Evolutionary conservation across 1,284 basidiomycete genomes (phyloP).

Genomic region (Boletus mariae): DNA sequence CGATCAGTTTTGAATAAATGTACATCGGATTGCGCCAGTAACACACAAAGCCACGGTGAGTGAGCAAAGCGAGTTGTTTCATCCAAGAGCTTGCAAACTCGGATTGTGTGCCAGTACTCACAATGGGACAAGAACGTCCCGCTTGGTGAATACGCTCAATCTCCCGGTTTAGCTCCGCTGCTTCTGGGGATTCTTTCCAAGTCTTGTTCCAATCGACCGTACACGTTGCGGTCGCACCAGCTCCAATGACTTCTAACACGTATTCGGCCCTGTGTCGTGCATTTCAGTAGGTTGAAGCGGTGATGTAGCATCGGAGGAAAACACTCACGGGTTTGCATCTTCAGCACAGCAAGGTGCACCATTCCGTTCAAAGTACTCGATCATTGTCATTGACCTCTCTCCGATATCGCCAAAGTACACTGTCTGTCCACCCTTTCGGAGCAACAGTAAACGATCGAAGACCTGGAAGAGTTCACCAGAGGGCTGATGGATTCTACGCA

Average conservation of each 20-base stretch:
- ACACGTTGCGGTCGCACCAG: slow-evolving; percentile 50
- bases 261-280: slow-evolving; percentile 53
- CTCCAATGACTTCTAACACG: slow-evolving; percentile 65
- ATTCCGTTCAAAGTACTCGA: slow-evolving; percentile 65
- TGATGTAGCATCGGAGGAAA: background rate
- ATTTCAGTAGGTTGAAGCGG: background rate
- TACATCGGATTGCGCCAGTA: slow-evolving; percentile 64
- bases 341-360: slow-evolving; percentile 45
- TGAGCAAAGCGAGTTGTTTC: slow-evolving; percentile 46
- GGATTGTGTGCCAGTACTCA: slow-evolving; percentile 26
- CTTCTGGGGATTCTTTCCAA: slow-evolving; percentile 42
- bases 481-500: slow-evolving; percentile 39
- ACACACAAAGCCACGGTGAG: slow-evolving; percentile 33
- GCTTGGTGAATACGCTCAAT: slow-evolving; percentile 39
- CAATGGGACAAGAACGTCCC: slow-evolving; percentile 8
- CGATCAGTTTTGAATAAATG: slow-evolving; percentile 65
- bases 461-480: slow-evolving; percentile 64
- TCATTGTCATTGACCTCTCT: slow-evolving; percentile 48
- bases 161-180: slow-evolving; percentile 29
- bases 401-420: slow-evolving; percentile 79
- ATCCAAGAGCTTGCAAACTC: slow-evolving; percentile 52
- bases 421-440: slow-evolving; percentile 65
- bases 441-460: slow-evolving; percentile 61
- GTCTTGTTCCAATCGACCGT: slow-evolving; percentile 42
- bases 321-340: slow-evolving; percentile 39